Evolutionary conservation across 805 yeast species (phyloP).

Genomic region (Barnettozyma wickerhamii): DNA sequence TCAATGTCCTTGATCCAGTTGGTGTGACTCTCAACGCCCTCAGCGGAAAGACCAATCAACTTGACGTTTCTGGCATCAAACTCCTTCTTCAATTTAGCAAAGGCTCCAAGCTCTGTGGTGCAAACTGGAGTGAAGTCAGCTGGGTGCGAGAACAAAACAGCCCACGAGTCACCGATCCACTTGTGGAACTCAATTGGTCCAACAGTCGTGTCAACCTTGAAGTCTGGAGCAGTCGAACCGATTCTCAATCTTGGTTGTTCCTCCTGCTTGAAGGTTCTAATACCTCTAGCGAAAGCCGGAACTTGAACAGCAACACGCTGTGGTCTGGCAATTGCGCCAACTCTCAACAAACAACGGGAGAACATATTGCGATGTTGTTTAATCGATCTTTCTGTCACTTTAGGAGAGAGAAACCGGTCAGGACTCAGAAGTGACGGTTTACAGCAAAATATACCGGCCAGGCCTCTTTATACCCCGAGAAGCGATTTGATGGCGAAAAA

Average conservation of each 20-base stretch:
- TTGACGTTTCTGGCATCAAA: slow-evolving; percentile 81
- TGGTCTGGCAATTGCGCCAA: slow-evolving; percentile 19
- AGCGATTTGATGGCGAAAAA: too few relatives aligned
- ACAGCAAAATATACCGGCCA: too few relatives aligned
- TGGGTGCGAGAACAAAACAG: slow-evolving; percentile 87
- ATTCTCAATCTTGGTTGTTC: slow-evolving; percentile 66
- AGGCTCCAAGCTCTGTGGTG: slow-evolving; percentile 94
- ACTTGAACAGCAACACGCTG: slow-evolving; percentile 5
- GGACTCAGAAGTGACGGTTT: too few relatives aligned
- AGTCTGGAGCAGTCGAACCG: slow-evolving; percentile 85
- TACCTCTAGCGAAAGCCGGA: slow-evolving; percentile 27
- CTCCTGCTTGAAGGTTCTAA: slow-evolving; percentile 47
- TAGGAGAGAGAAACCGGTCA: too few relatives aligned
- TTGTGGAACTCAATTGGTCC: slow-evolving; percentile 88
- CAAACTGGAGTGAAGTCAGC: slow-evolving; percentile 97
- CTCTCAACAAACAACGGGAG: slow-evolving; percentile 26
- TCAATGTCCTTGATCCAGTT: slow-evolving; percentile 91
- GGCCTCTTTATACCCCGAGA: too few relatives aligned
- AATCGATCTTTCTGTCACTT: too few relatives aligned
- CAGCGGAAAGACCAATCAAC: slow-evolving; percentile 87
- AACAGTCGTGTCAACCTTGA: slow-evolving; percentile 73
- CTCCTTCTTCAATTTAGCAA: slow-evolving; percentile 84
- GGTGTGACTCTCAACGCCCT: slow-evolving; percentile 72
- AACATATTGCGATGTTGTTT: slow-evolving; percentile 24
- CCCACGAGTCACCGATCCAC: slow-evolving; percentile 83